phyloP scores from a whole-genome alignment of 306 rosid species.

The Fragaria vesca region DNA sequence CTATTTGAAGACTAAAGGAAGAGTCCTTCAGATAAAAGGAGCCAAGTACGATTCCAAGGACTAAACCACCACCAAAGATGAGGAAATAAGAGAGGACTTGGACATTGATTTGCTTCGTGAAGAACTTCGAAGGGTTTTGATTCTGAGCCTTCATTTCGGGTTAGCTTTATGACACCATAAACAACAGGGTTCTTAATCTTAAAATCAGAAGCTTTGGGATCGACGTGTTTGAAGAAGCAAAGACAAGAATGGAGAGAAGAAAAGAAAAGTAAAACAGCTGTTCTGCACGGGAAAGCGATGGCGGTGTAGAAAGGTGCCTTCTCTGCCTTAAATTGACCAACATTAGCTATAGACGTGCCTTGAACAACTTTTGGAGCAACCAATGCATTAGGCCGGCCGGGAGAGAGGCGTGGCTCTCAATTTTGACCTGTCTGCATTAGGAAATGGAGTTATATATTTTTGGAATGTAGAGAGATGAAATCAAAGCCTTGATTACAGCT shows the following conservation, averaged over 20 bases:
- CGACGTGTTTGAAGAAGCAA: neutral
- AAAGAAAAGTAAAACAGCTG: neutral
- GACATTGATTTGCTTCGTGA: conserved; percentile 37
- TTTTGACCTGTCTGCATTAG: conserved; percentile 4
- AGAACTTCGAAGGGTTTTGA: conserved; percentile 32
- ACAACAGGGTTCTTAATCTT: neutral
- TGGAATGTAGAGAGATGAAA: neutral
- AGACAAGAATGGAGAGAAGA: neutral
- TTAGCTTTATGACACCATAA: neutral
- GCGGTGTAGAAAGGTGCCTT: neutral
- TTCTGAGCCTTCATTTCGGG: conserved; percentile 15
- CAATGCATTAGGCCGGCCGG: neutral
- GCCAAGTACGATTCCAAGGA: conserved; percentile 50
- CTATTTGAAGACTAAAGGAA: conserved; percentile 47
- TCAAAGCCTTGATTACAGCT: conserved; percentile 7
- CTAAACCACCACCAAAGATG: conserved; percentile 54
- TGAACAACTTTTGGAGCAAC: conserved; percentile 2
- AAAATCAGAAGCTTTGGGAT: neutral
- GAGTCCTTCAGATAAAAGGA: conserved; percentile 39
- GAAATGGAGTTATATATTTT: neutral
- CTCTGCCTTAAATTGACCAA: neutral
- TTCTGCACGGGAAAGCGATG: neutral
- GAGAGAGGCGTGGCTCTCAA: neutral
- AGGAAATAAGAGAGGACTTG: conserved; percentile 43
- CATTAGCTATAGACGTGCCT: neutral